Percentiles rank a stretch among this genome's conserved stretches.
Evolutionary conservation across 2,329 filamentous ascomycete genomes (phyloP).

Genomic region (Penicillium sp.): DNA sequence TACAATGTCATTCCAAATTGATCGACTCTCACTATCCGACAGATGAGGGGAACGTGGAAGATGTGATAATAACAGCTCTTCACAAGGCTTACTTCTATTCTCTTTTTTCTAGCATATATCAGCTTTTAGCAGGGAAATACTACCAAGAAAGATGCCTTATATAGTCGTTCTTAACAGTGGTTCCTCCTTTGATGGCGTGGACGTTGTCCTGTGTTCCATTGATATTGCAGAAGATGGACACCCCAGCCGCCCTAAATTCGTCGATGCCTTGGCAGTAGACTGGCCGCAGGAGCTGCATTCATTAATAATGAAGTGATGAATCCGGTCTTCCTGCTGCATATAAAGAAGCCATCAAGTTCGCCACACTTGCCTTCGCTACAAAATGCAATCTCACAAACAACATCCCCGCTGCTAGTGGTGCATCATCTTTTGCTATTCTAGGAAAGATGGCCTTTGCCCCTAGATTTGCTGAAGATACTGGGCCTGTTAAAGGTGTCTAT

Average conservation of each 20-base stretch:
- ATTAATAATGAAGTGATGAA: conserved; percentile 23
- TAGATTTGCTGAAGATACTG: neutral
- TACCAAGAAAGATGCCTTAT: conserved; percentile 24
- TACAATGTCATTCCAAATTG: no score
- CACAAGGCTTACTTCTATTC: no score
- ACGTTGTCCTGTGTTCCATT: conserved; percentile 27
- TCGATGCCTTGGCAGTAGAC: conserved; percentile 27
- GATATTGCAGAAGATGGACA: conserved; percentile 25
- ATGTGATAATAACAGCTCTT: no score
- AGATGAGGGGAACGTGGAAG: no score
- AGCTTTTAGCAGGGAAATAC: no score
- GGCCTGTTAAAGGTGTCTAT: neutral
- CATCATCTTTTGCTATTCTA: conserved; percentile 24
- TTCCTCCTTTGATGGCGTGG: conserved; percentile 28
- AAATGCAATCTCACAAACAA: conserved; percentile 27
- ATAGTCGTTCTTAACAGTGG: conserved; percentile 30
- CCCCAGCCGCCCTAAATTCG: conserved; percentile 22
- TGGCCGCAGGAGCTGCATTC: conserved; percentile 26
- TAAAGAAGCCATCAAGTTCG: conserved; percentile 32
- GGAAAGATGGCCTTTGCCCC: conserved; percentile 27
- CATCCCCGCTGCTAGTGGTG: conserved; percentile 26
- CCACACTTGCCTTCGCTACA: conserved; percentile 25
- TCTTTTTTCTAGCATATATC: no score
- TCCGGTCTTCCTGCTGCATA: conserved; percentile 27
- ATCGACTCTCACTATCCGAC: no score